phyloP scores from a whole-genome alignment of 139 green algal species.

The Closterium sp. region DNA sequence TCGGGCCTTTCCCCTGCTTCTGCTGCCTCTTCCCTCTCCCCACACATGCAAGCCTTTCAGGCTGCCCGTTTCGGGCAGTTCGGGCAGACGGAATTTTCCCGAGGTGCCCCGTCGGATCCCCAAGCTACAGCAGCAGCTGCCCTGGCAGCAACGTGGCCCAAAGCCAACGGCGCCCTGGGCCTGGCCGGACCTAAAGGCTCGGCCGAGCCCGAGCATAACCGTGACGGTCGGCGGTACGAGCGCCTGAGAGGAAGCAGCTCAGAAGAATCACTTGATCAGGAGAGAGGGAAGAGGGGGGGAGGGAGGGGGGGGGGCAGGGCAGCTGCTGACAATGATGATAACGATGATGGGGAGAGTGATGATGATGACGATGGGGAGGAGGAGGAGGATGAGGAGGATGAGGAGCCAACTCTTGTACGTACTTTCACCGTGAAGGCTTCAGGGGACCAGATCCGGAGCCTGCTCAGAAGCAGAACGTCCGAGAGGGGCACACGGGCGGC shows the following conservation, averaged over 20 bases:
- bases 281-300: background rate
- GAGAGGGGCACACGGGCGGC: background rate
- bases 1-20: no score
- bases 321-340: background rate
- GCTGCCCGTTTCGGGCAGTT: background rate
- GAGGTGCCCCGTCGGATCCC: background rate
- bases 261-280: background rate
- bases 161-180: background rate
- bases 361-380: background rate
- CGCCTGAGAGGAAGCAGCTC: background rate
- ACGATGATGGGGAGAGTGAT: background rate
- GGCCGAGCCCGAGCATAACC: background rate
- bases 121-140: background rate
- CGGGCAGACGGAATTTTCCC: background rate
- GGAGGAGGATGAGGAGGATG: background rate
- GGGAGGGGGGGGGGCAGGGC: background rate
- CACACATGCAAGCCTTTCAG: background rate
- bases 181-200: background rate
- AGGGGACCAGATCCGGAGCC: background rate
- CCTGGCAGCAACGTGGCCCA: background rate
- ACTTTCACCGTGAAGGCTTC: slow-evolving; percentile 7
- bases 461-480: background rate
- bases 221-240: background rate
- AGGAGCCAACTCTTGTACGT: background rate
- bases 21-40: background rate